Conservation (phyloP, 2,329 filamentous ascomycete genomes). For the Tolypocladium paradoxum region DNA sequence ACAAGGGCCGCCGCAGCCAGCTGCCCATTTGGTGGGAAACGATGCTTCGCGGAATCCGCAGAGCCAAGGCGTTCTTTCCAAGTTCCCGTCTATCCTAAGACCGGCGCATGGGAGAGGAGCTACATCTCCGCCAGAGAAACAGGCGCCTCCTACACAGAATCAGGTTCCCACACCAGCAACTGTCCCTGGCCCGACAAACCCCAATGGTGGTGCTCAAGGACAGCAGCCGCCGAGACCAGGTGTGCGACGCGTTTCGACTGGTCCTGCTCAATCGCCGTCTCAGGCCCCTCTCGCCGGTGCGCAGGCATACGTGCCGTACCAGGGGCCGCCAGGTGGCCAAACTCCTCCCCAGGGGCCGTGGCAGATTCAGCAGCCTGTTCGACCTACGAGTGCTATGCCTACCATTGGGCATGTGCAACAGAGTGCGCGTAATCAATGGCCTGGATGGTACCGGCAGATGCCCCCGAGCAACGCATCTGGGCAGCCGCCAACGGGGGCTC, state of each 20-base stretch:
- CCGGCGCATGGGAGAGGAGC: slow-evolving; percentile 6
- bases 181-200: not conserved
- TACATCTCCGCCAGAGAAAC: not conserved
- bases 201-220: not conserved
- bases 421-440: not conserved
- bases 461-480: not conserved
- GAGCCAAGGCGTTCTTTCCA: not conserved
- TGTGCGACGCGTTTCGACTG: not conserved
- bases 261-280: not conserved
- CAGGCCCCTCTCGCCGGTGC: not conserved
- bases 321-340: not conserved
- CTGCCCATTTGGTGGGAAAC: not conserved
- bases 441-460: slow-evolving; percentile 1
- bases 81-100: slow-evolving; percentile 8
- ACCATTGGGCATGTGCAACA: not conserved
- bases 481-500: not conserved
- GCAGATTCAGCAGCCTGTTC: slow-evolving; percentile 1
- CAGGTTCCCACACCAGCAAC: not conserved
- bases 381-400: slow-evolving; percentile 6
- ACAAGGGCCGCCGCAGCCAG: not conserved
- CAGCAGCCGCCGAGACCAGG: not conserved
- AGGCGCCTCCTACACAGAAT: not conserved
- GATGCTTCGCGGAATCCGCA: not conserved
- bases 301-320: not conserved
- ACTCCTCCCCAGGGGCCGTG: not conserved